Evolutionary conservation across 1,284 basidiomycete genomes (phyloP), one percentile per base, ranked within the genome.

Genomic region (Leccinum holopus): DNA sequence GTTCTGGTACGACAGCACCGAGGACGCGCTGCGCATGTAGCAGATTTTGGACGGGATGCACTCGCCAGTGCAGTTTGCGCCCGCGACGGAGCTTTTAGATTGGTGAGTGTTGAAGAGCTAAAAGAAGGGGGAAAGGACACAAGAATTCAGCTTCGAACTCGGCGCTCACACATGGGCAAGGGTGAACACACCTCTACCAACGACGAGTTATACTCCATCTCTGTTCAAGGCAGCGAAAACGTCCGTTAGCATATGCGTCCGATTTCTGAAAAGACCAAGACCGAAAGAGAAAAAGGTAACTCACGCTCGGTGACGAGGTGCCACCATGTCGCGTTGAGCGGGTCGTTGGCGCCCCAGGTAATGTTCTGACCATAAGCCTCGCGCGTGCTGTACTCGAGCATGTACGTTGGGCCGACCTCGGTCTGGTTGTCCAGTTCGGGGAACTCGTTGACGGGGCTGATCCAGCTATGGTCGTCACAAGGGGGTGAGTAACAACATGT

Each of bases 251-350:
- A 64, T 8, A 10, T 28, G 14, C 3, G 21, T 18, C 3, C 3
- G 16, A n/a, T 18, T 18, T 12, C 35, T 35, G 10, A 5, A 10
- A 55, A 59, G 3, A 18, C n/a, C 41, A 25, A 53, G n/a, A 8
- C 14, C 28, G 1, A n/a, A 5, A 5, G 7, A 8, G 7, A 2
- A 21, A 21, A 14, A 12, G 3, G 6, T 4, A 2, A 75, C 70
- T 39, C 57, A 76, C 76, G 68, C 54, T 82, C 79, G 0, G 82
- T 83, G 21, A 83, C 74, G 7, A 74, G 74, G 55, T 82, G 79
- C 80, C 80, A 83, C 77, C 81, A 84, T 0, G 82, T 81, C 11
- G 80, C 82, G 63, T 84, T 84, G 11, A 83, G 70, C 2, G 82
- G 80, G 16, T 78, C 80, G 21, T 72, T 67, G 14, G 64, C 62